Conservation (phyloP, 83 land plant species). For the Isoetes engelmannii region DNA sequence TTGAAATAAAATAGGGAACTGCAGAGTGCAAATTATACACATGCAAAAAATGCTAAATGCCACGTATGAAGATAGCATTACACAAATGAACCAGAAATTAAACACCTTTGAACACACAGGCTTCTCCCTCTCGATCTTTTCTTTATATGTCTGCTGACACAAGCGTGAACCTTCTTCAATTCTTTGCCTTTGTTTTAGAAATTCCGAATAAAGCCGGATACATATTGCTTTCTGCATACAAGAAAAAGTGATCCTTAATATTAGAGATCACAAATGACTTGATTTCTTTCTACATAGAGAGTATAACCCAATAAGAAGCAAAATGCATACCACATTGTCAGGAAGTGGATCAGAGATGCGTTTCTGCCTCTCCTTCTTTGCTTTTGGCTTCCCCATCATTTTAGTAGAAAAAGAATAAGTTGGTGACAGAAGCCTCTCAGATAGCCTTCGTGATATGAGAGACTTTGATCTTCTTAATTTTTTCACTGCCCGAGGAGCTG, state of each 20-base stretch:
- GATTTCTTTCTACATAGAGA: background rate
- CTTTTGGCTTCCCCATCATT: background rate
- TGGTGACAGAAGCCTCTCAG: conserved; percentile 4
- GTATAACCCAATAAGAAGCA: background rate
- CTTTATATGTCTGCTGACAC: conserved; percentile 14
- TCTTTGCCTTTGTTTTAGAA: conserved; percentile 16
- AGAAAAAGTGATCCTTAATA: conserved; percentile 1
- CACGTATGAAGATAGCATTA: background rate
- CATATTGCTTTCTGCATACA: conserved; percentile 15
- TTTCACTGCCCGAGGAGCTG: background rate
- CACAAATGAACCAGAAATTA: no score
- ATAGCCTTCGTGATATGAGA: background rate
- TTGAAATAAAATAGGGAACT: no score
- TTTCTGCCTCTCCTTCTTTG: conserved; percentile 1
- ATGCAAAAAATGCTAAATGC: background rate
- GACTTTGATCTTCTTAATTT: no score
- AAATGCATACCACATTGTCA: background rate
- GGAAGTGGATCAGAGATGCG: background rate
- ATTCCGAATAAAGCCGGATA: conserved; percentile 17
- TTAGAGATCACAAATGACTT: background rate
- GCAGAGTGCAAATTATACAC: background rate
- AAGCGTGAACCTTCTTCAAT: conserved; percentile 15
- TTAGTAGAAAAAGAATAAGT: conserved; percentile 6
- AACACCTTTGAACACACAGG: conserved; percentile 12
- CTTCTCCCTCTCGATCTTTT: conserved; percentile 15